Conservation (phyloP, 768 basidiomycete genomes). For the Steccherinum ochraceum region DNA sequence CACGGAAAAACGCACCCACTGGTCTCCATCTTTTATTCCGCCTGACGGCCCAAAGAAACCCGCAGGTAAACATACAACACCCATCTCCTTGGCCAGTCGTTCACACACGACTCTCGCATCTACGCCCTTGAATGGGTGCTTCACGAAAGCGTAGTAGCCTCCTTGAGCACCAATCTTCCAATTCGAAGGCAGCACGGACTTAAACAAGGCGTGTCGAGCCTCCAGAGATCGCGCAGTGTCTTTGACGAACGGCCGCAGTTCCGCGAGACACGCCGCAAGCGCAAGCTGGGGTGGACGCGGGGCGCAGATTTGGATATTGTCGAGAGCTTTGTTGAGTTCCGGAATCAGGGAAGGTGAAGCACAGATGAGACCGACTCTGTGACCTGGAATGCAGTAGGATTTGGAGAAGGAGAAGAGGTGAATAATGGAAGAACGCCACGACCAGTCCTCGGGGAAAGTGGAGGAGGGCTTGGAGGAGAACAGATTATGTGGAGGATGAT, state of each 20-base stretch:
- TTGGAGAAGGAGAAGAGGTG: constrained; percentile 81
- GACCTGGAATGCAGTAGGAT: constrained; percentile 74
- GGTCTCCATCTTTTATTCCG: constrained; percentile 25
- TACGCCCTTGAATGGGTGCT: constrained; percentile 48
- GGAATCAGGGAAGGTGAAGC: constrained; percentile 51
- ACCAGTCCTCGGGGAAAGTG: constrained; percentile 15
- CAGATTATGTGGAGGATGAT: constrained; percentile 47
- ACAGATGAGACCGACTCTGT: constrained; percentile 69
- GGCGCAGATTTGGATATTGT: constrained; percentile 77
- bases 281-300: constrained; percentile 70
- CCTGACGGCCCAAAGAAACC: constrained; percentile 44
- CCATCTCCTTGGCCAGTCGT: constrained; percentile 52
- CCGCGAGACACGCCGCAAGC: constrained; percentile 45
- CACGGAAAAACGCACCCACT: constrained; percentile 76
- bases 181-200: constrained; percentile 33
- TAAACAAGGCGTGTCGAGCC: constrained; percentile 53
- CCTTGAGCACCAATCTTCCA: constrained; percentile 66
- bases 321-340: constrained; percentile 54
- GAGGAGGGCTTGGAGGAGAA: constrained; percentile 29
- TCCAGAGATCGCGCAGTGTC: constrained; percentile 42
- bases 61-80: constrained; percentile 63
- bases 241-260: constrained; percentile 46
- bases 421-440: constrained; percentile 59
- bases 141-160: constrained; percentile 76
- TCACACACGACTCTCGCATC: constrained; percentile 48